Evolutionary conservation across 176 grass and related monocot genomes (phyloP).

Genomic region (maize (Zea mays)): DNA sequence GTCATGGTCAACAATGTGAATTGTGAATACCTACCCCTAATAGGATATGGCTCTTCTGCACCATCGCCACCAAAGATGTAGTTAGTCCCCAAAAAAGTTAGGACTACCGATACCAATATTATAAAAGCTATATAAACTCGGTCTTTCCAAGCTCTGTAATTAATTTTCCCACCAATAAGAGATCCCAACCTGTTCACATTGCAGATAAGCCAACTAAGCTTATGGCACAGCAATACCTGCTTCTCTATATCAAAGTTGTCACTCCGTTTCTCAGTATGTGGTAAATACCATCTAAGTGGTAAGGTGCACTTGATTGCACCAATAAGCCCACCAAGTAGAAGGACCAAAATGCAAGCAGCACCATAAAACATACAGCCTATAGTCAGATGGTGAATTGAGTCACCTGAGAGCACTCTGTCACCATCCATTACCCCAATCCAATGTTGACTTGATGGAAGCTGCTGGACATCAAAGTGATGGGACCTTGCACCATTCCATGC

Average conservation of each 20-base stretch:
- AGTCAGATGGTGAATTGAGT: constrained; percentile 42
- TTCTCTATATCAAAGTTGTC: constrained; percentile 33
- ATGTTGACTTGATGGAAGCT: constrained; percentile 53
- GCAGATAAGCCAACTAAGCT: constrained; percentile 45
- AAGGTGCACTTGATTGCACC: constrained; percentile 64
- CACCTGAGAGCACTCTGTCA: constrained; percentile 63
- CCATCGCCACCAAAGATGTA: constrained; percentile 68
- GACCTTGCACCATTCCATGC: constrained; percentile 81
- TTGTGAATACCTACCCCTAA: constrained; percentile 70
- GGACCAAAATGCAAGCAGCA: constrained; percentile 46
- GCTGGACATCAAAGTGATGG: constrained; percentile 85
- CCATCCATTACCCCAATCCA: constrained; percentile 95
- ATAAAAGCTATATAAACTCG: constrained; percentile 34
- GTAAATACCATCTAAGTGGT: constrained; percentile 55
- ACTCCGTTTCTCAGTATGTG: constrained; percentile 56
- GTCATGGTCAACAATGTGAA: constrained; percentile 96
- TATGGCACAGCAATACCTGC: constrained; percentile 42
- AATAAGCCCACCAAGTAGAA: constrained; percentile 57
- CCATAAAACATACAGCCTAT: constrained; percentile 66
- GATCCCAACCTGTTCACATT: constrained; percentile 48
- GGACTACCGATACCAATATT: constrained; percentile 33
- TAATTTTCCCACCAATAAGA: constrained; percentile 59
- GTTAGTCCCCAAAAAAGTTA: constrained; percentile 79
- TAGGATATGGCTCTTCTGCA: constrained; percentile 63
- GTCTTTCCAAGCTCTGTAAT: constrained; percentile 52